A percentile compares a stretch with the other conserved stretches of the same genome.
Conservation (phyloP, 371 early-diverging fungal species). For the Gilbertella persicaria region DNA sequence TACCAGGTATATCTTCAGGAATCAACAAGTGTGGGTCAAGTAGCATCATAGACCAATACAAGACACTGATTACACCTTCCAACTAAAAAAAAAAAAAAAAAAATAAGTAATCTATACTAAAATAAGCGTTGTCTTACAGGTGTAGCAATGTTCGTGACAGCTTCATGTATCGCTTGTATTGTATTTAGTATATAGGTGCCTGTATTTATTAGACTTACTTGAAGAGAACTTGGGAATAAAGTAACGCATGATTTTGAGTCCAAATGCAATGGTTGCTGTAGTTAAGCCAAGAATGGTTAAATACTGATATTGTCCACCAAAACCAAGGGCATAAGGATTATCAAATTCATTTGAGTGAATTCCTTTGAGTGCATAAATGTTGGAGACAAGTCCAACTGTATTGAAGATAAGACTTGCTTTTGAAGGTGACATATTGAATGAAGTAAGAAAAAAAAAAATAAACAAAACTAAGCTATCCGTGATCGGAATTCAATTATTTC, state of each 20-base stretch:
- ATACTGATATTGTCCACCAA: slow-evolving; percentile 47
- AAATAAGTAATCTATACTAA: background rate
- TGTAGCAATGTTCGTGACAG: slow-evolving; percentile 33
- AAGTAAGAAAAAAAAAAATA: slow-evolving; percentile 7
- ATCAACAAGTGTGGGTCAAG: slow-evolving; percentile 36
- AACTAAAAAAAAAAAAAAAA: slow-evolving; percentile 19
- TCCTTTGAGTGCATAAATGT: slow-evolving; percentile 28
- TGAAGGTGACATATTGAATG: slow-evolving; percentile 6
- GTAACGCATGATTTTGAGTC: slow-evolving; percentile 17
- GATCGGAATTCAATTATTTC: too few species aligned
- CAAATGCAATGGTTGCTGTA: slow-evolving; percentile 21
- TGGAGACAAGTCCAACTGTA: slow-evolving; percentile 32
- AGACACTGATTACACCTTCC: slow-evolving; percentile 41
- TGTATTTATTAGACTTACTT: slow-evolving; percentile 13
- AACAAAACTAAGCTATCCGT: background rate
- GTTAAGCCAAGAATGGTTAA: slow-evolving; percentile 18
- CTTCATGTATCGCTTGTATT: slow-evolving; percentile 29
- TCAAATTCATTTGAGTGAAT: slow-evolving; percentile 32
- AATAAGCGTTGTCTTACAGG: slow-evolving; percentile 26
- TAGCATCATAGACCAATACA: slow-evolving; percentile 47
- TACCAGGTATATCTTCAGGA: slow-evolving; percentile 35
- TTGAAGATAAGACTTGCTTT: slow-evolving; percentile 25
- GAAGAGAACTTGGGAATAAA: slow-evolving; percentile 19
- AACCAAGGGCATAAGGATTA: slow-evolving; percentile 43
- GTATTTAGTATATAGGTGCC: too few species aligned